Evolutionary conservation across 2,329 filamentous ascomycete genomes (phyloP), one percentile per base, ranked within the genome.

Genomic region (Trichoderma semiorbis): DNA sequence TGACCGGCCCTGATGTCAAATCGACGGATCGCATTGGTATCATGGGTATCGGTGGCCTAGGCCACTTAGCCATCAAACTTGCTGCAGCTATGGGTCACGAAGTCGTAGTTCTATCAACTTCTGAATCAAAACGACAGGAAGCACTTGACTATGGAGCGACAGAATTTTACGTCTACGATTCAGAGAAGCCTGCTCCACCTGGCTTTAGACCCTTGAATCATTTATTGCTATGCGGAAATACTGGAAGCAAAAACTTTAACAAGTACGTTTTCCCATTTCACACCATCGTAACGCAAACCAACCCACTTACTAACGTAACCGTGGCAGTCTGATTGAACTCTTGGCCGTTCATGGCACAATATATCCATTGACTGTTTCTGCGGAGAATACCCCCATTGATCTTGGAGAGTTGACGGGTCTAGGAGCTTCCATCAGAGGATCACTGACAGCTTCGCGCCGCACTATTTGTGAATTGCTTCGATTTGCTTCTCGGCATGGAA

Each of bases 31-130:
- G 61, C 18, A 50, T 64, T 47, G 61, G 61, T n/a, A 32, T 64
- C 61, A 64, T 64, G 61, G 61, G 61, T 8, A 28, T 64, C 26
- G 61, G 61, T n/a, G 61, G 61, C 61, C 61, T 64, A 7, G 61
- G 61, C 5, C 61, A 64, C 26, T 47, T 64, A n/a, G 61, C 61
- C 61, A 64, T 64, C 61, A 64, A 64, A 21, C 61, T 64, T 7
- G 36, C 61, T 28, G 61, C 61, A 21, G 39, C 61, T n/a, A 64
- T 64, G 61, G 61, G 61, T 11, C 61, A 64, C 36, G 61, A 64
- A 3, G 61, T 64, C 5, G 61, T 64, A 5, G 61, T 18, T 30
- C 26, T 64, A 7, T 64, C 61, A 32, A 64, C 61, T 7, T 64
- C 61, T 24, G 61, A 64, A 30, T 64, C 61, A 21, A 64, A 64